Conservation (phyloP, 495 filamentous ascomycete genomes). For the Venustampulla echinocandica region DNA sequence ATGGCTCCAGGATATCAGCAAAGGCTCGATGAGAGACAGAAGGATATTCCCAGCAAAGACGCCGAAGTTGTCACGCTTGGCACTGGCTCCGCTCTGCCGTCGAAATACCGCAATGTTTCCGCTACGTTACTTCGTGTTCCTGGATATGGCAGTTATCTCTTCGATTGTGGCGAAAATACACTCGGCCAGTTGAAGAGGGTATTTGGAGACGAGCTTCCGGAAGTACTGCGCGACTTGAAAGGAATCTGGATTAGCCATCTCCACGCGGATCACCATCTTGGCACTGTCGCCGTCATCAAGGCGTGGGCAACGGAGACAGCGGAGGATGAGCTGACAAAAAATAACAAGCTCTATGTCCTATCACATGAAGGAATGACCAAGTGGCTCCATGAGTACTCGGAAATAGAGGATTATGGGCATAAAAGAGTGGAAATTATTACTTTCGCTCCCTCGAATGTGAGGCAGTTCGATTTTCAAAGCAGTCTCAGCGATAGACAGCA, state of each 20-base stretch:
- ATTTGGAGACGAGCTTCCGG: slow-evolving; percentile 54
- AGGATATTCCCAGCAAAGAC: slow-evolving; percentile 57
- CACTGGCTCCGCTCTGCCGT: slow-evolving; percentile 81
- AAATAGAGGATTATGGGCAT: slow-evolving; percentile 70
- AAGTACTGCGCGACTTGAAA: slow-evolving; percentile 67
- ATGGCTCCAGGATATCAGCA: slow-evolving; percentile 29
- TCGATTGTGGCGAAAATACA: slow-evolving; percentile 91
- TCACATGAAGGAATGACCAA: slow-evolving; percentile 55
- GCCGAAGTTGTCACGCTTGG: slow-evolving; percentile 80
- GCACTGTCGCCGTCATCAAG: slow-evolving; percentile 65
- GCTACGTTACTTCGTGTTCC: slow-evolving; percentile 77
- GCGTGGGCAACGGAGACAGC: slow-evolving; percentile 52
- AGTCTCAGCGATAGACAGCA: slow-evolving; percentile 14
- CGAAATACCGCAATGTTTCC: slow-evolving; percentile 92
- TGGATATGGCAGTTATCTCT: slow-evolving; percentile 70
- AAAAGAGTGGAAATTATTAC: slow-evolving; percentile 27
- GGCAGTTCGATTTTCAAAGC: neutral
- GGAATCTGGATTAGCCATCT: slow-evolving; percentile 90
- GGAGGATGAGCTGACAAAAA: slow-evolving; percentile 33
- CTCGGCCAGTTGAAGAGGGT: slow-evolving; percentile 80
- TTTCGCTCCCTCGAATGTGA: slow-evolving; percentile 6
- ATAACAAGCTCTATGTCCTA: slow-evolving; percentile 42
- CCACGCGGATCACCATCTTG: slow-evolving; percentile 95
- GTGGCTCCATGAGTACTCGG: slow-evolving; percentile 70
- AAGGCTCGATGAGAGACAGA: slow-evolving; percentile 32